Evolutionary conservation across 1,139 yeast genomes (phyloP), one percentile per base, ranked within the genome.

Genomic region (Lodderomyces orthopsilosis): DNA sequence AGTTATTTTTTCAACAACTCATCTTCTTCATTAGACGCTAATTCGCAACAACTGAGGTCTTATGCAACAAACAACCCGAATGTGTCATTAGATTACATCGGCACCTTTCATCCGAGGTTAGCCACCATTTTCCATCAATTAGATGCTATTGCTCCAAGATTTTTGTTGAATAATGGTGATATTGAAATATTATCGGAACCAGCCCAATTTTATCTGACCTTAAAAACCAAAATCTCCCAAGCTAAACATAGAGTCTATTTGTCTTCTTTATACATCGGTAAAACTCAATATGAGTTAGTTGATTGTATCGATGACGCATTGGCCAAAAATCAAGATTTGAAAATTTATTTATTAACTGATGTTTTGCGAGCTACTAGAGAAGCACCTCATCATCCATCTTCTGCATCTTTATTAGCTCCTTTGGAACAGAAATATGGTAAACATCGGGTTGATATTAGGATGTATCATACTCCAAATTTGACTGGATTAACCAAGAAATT

Each of bases 311-410:
- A 74, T 13, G 60, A 64, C 4, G 93, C 96, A 0, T 65, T 93
- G 52, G 55, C 61, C 2, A 58, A 61, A 2, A 88, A 86, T 51
- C 77, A 81, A 1, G 66, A 79, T 22, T 70, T 93, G 46, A 75
- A 77, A 50, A 86, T 94, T 1, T 79, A 77, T 48, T 81, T 94
- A 26, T 70, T 93, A 43, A 76, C 93, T 4, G 99, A 93, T 64
- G 95, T 93, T 8, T 73, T 93, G 42, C 66, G 99, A 52, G 97
- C 97, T 0, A 93, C 98, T 0, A 74, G 99, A 51, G 98, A 93
- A 57, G 82, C 93, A 0, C 98, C 98, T 0, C 64, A 75, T 10
- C 66, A 72, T 37, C 49, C 59, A 12, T 85, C 93, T 44, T 80
- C 95, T 10, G 97, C 97, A 0, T 76, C 85, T 32, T 68, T 91